Evolutionary conservation across 2,329 filamentous ascomycete genomes (phyloP).

Genomic region (Byssoonygena ceratinophila): DNA sequence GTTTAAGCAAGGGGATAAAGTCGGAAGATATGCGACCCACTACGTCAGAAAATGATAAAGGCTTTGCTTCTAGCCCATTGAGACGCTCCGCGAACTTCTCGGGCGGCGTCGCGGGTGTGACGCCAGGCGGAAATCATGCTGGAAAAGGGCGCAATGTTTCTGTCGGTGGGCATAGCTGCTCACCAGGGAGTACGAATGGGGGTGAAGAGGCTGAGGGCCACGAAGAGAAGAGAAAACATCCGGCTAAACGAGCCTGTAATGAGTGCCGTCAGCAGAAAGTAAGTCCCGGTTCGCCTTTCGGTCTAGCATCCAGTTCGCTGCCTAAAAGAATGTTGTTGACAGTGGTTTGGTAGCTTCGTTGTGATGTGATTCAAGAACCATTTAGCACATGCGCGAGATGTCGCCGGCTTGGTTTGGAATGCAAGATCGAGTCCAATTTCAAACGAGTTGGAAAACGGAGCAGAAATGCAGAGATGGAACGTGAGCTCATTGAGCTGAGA

Average conservation of each 20-base stretch:
- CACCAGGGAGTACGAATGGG: constrained; percentile 36
- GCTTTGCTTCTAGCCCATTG: constrained; percentile 1
- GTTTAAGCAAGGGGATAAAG: constrained; percentile 5
- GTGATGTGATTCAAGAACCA: constrained; percentile 55
- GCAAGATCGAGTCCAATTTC: constrained; percentile 59
- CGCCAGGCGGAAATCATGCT: background rate
- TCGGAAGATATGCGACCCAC: constrained; percentile 12
- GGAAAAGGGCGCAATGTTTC: constrained; percentile 34
- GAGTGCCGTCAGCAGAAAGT: constrained; percentile 62
- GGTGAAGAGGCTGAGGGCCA: constrained; percentile 35
- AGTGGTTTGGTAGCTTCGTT: constrained; percentile 45
- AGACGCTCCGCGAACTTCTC: constrained; percentile 1
- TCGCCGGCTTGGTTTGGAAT: constrained; percentile 51
- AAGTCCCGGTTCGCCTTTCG: constrained; percentile 15
- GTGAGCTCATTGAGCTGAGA: constrained; percentile 44
- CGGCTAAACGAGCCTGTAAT: constrained; percentile 55
- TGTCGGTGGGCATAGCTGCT: constrained; percentile 36
- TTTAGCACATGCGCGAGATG: constrained; percentile 54
- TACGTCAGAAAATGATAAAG: constrained; percentile 1
- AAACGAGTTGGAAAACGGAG: constrained; percentile 58
- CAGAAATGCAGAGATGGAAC: constrained; percentile 54
- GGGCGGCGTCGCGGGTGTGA: background rate
- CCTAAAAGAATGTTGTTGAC: constrained; percentile 6
- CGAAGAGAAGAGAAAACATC: constrained; percentile 37
- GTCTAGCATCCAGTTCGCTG: background rate